Conservation (phyloP, 768 basidiomycete species). For the Zangia roseola region DNA sequence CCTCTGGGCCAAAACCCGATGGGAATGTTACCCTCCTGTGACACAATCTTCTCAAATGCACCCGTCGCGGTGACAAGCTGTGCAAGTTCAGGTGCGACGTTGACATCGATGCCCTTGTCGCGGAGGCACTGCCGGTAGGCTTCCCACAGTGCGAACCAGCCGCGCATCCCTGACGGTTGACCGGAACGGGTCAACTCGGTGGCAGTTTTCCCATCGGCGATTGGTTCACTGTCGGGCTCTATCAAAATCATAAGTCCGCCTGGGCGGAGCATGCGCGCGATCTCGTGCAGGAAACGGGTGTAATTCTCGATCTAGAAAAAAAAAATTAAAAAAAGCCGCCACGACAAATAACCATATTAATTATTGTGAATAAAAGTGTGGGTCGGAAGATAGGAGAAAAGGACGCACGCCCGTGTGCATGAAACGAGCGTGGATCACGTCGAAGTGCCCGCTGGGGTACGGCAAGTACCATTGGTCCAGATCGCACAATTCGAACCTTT, state of each 20-base stretch:
- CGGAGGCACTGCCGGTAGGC: conserved; percentile 56
- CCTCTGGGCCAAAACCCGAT: conserved; percentile 71
- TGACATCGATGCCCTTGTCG: conserved; percentile 52
- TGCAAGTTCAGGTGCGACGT: conserved; percentile 55
- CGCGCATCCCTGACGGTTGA: conserved; percentile 42
- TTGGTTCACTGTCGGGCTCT: conserved; percentile 57
- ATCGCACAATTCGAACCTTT: conserved; percentile 71
- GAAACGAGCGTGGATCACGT: conserved; percentile 68
- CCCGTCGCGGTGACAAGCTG: conserved; percentile 47
- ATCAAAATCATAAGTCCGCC: conserved; percentile 69
- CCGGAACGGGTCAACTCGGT: conserved; percentile 33
- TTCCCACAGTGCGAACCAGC: conserved; percentile 67
- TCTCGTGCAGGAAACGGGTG: conserved; percentile 56
- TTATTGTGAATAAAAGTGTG: not conserved
- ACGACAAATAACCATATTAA: not conserved
- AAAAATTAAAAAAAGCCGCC: not conserved
- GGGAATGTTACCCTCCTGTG: conserved; percentile 59
- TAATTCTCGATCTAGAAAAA: conserved; percentile 57
- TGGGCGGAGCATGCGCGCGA: conserved; percentile 64
- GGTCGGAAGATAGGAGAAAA: not conserved
- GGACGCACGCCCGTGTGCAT: conserved; percentile 56
- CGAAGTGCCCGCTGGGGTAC: conserved; percentile 61
- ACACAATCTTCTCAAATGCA: conserved; percentile 55
- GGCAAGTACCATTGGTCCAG: conserved; percentile 59
- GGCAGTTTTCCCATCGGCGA: conserved; percentile 44